phyloP scores from a whole-genome alignment of 768 basidiomycete genomes.

The Collybia nuda region DNA sequence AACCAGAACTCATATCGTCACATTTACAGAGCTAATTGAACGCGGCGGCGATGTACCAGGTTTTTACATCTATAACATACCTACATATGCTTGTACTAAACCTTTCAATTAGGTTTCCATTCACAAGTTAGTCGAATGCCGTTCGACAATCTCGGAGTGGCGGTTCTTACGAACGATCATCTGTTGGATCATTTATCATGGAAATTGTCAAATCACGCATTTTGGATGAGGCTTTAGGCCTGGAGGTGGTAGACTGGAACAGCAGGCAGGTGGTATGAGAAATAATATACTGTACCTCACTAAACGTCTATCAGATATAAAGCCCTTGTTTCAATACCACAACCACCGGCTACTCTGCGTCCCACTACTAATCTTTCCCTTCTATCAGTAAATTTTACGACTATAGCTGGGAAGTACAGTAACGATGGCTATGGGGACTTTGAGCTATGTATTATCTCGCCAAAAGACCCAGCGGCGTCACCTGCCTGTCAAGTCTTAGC shows the following conservation, averaged over 20 bases:
- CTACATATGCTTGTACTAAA: no score
- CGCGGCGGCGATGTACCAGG: constrained; percentile 9
- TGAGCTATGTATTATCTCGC: constrained; percentile 18
- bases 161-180: constrained; percentile 27
- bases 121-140: constrained; percentile 22
- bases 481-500: constrained; percentile 13
- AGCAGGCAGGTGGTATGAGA: constrained; percentile 8
- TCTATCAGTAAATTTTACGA: constrained; percentile 10
- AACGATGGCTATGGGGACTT: constrained; percentile 15
- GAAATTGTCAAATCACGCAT: constrained; percentile 22
- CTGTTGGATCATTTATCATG: constrained; percentile 13
- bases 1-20: not conserved
- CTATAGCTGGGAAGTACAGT: constrained; percentile 15
- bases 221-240: constrained; percentile 21
- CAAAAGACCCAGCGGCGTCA: constrained; percentile 8
- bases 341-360: constrained; percentile 10
- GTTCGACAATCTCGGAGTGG: constrained; percentile 21
- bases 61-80: not conserved
- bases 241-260: constrained; percentile 23
- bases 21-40: constrained; percentile 10
- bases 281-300: no score
- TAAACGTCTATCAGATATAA: not conserved
- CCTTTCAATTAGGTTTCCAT: constrained; percentile 15
- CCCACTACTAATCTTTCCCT: constrained; percentile 11
- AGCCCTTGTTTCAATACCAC: not conserved